Evolutionary conservation across 2,329 filamentous ascomycete genomes (phyloP).

Genomic region (Pseudopyricularia javanii): DNA sequence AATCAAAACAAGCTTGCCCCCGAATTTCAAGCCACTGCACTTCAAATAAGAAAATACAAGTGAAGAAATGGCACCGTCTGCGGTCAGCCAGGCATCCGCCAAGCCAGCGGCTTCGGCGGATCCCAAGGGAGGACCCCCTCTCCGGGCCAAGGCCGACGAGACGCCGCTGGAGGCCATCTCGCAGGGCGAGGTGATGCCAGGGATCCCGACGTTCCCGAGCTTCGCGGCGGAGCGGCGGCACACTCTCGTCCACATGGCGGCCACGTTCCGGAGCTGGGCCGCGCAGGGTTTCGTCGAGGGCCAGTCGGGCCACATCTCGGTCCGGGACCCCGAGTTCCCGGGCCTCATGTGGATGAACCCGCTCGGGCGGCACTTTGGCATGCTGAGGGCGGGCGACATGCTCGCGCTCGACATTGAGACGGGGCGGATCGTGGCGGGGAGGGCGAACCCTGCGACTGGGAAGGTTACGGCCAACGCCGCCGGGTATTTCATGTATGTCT

Average conservation of each 20-base stretch:
- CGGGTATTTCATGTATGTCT: constrained; percentile 50
- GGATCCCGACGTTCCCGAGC: constrained; percentile 6
- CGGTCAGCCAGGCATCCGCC: too few relatives aligned
- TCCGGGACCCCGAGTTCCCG: background rate
- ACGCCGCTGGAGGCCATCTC: constrained; percentile 12
- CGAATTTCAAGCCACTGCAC: too few relatives aligned
- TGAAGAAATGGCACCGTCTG: too few relatives aligned
- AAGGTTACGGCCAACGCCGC: constrained; percentile 45
- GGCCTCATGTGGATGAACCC: background rate
- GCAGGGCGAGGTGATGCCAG: constrained; percentile 13
- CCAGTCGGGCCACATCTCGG: background rate
- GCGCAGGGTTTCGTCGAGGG: background rate
- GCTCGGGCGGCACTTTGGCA: background rate
- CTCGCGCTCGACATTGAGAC: constrained; percentile 25
- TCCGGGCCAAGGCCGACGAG: too few relatives aligned
- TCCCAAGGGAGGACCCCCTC: too few relatives aligned
- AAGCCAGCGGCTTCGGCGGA: background rate
- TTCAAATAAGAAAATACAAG: too few relatives aligned
- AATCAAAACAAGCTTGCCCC: too few relatives aligned
- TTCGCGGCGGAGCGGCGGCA: constrained; percentile 29
- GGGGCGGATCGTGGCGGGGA: constrained; percentile 53
- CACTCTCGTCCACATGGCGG: constrained; percentile 50
- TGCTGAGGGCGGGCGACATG: background rate
- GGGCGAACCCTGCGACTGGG: constrained; percentile 30
- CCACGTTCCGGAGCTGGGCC: constrained; percentile 12